Base-by-base conservation (phyloP, 306 rosid genomes). In the Cucumis melo region DNA sequence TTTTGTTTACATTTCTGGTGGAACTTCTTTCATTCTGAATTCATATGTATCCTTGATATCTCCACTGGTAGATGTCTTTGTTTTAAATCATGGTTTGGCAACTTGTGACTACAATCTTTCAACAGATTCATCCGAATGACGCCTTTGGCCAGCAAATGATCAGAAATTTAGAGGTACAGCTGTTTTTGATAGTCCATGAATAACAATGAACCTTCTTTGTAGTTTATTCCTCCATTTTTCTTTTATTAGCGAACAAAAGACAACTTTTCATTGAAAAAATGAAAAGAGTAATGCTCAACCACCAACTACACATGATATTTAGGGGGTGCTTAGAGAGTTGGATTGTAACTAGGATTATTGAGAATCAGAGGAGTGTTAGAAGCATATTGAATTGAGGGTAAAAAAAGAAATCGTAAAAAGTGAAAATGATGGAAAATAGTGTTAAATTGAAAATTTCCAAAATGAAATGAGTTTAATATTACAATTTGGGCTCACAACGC, bases 121-220 rank as follows among this genome's bases (percentile, higher is more conserved):
- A 60, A 84, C 88, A 93, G 99, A 92, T 92, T 77, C 95, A 68
- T 80, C 99, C 98, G 0, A 91, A 94, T 79, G 99, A 94, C 86
- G 93, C 97, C 81, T 94, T 94, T 81, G 99, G 99, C 78, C 89
- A 87, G 81, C 99, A 94, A 80, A 94, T 94, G 99, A 92, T 92
- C 57, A 80, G 89, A 85, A 94, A 94, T 81, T 88, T 94, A 86
- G 98, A 92, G 96, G 99, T 92, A 81, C 53, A 34, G 9, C 14
- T 17, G 7, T 64, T 15, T 64, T 63, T 63, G 14, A 63, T 36
- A 34, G 44, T 51, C 46, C 17, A 29, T 16, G 46, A 73, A 73
- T 8, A 73, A 73, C 8, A 29, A 27, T 50, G 13, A 73, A 50
- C 32, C 5, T 48, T 72, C 2, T 72, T 72, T 3, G 11, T 73